These are phyloP conservation scores for Tuber brumale DNA, from an alignment of 495 filamentous ascomycete species.

Conservation along the genomic window DNA sequence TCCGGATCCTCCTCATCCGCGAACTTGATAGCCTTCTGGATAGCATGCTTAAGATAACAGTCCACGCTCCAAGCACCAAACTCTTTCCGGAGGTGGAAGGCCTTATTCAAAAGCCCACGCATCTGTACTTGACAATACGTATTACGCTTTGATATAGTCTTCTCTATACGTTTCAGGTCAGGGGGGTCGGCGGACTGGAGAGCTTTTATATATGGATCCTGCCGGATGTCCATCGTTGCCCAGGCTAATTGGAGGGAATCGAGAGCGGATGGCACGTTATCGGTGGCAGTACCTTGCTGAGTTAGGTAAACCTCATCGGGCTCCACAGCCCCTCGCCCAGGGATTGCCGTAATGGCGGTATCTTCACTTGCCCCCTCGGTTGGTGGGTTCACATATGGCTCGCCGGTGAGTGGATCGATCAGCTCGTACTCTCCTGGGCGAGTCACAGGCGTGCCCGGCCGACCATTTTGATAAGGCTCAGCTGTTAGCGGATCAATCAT, in stretches of 20 bases:
- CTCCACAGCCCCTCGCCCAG: background rate
- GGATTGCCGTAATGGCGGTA: background rate
- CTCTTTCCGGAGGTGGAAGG: slow-evolving; percentile 52
- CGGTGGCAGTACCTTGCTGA: background rate
- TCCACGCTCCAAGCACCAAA: slow-evolving; percentile 71
- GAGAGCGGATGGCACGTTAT: slow-evolving; percentile 8
- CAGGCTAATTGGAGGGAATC: slow-evolving; percentile 42
- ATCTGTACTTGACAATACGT: slow-evolving; percentile 64
- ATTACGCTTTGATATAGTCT: slow-evolving; percentile 48
- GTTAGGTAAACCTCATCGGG: background rate
- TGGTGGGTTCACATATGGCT: slow-evolving; percentile 6
- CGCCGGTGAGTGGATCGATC: slow-evolving; percentile 29
- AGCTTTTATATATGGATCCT: slow-evolving; percentile 65
- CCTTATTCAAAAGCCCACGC: slow-evolving; percentile 50
- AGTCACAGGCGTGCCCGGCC: background rate
- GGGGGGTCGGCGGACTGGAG: slow-evolving; percentile 45
- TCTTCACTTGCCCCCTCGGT: background rate
- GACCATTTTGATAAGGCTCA: slow-evolving; percentile 13
- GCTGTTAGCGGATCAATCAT: slow-evolving; percentile 36
- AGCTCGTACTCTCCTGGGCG: slow-evolving; percentile 26
- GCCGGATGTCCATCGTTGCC: slow-evolving; percentile 51
- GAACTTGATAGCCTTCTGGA: slow-evolving; percentile 47
- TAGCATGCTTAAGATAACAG: slow-evolving; percentile 58
- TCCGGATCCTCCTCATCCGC: slow-evolving; percentile 39
- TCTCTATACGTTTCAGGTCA: slow-evolving; percentile 43